These are phyloP conservation scores for Wickerhamomyces bovis DNA, from an alignment of 805 yeast genomes.

Conservation along the genomic window DNA sequence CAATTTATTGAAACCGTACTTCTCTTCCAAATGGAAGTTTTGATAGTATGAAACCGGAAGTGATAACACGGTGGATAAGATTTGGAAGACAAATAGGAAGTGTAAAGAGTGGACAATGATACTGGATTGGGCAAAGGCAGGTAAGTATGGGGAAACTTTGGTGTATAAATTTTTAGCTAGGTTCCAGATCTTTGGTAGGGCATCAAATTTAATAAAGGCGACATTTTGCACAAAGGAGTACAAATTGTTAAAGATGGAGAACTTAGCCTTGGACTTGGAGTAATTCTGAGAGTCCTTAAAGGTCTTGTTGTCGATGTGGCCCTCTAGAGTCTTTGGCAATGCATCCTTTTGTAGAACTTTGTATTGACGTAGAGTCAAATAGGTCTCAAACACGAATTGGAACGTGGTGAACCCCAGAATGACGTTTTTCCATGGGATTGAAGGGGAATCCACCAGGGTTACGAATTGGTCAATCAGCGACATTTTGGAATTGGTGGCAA, in stretches of 20 bases:
- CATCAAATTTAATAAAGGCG: conserved; percentile 50
- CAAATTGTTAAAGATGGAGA: conserved; percentile 51
- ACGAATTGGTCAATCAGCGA: conserved; percentile 35
- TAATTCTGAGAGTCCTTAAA: conserved; percentile 73
- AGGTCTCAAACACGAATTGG: conserved; percentile 69
- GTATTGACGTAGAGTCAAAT: conserved; percentile 73
- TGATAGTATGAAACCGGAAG: conserved; percentile 71
- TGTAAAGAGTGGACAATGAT: conserved; percentile 67
- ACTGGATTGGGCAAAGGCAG: conserved; percentile 38
- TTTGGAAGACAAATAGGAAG: conserved; percentile 47
- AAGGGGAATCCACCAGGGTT: conserved; percentile 54
- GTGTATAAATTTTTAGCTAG: conserved; percentile 35
- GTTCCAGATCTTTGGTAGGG: conserved; percentile 60
- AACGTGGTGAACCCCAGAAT: conserved; percentile 70
- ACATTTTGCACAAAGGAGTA: conserved; percentile 51
- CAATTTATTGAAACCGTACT: conserved; percentile 87
- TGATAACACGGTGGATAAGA: conserved; percentile 45
- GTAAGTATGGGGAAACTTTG: conserved; percentile 21
- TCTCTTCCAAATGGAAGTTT: conserved; percentile 86
- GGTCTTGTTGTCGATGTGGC: conserved; percentile 65
- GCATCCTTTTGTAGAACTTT: conserved; percentile 47
- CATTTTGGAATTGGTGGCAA: conserved; percentile 8
- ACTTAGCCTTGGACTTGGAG: conserved; percentile 70
- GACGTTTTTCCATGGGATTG: conserved; percentile 74
- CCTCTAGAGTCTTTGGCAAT: conserved; percentile 65